Evolutionary conservation across 2,329 filamentous ascomycete species (phyloP).

Genomic region (Beauveria caledonica): DNA sequence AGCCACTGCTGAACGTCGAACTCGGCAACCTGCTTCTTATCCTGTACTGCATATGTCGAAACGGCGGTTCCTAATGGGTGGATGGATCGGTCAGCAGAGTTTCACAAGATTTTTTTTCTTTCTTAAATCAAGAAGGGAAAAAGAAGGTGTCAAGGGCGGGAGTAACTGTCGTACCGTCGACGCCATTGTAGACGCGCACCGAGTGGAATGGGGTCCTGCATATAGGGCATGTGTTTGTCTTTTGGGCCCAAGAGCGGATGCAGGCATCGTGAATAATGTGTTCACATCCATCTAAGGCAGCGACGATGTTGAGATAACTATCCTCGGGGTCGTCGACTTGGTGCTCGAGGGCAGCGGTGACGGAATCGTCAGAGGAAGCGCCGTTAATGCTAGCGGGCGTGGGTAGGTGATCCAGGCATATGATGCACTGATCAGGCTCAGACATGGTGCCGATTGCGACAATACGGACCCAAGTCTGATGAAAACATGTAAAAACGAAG

Average conservation of each 20-base stretch:
- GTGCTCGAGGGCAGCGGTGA: conserved; percentile 15
- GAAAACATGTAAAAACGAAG: conserved; percentile 38
- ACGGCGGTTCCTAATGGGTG: conserved; percentile 40
- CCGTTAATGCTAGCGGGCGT: conserved; percentile 20
- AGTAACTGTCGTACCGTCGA: conserved; percentile 58
- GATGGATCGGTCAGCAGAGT: not conserved
- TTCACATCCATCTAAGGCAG: conserved; percentile 65
- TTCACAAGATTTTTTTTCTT: no score
- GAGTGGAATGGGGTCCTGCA: conserved; percentile 87
- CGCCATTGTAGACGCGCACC: conserved; percentile 71
- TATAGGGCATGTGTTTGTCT: conserved; percentile 96
- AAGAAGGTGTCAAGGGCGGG: conserved; percentile 6
- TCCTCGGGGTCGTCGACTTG: conserved; percentile 19
- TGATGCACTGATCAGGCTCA: conserved; percentile 59
- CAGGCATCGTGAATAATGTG: conserved; percentile 92
- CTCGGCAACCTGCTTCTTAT: conserved; percentile 84
- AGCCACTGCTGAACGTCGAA: conserved; percentile 70
- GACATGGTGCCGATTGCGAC: conserved; percentile 37
- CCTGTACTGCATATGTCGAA: conserved; percentile 59
- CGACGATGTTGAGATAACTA: conserved; percentile 39
- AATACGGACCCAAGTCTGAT: conserved; percentile 27
- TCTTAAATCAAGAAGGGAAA: no score
- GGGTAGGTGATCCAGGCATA: conserved; percentile 56
- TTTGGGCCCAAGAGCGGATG: conserved; percentile 87
- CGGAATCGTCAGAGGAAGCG: conserved; percentile 17